Conservation (phyloP, 2,329 filamentous ascomycete species). For the Fusarium nematophilum region DNA sequence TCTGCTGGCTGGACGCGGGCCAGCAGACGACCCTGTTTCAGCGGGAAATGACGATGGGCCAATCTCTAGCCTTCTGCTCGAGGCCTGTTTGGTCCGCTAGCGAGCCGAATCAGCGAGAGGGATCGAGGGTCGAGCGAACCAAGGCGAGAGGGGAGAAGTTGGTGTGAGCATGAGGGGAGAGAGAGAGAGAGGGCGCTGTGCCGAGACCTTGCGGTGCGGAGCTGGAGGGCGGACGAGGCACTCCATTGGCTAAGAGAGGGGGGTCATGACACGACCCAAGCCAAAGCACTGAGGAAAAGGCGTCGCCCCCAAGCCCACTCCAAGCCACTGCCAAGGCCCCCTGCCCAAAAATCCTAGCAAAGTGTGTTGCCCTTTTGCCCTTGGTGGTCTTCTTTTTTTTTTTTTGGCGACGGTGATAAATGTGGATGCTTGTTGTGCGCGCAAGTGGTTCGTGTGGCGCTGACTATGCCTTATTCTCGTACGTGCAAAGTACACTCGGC, state of each 20-base stretch:
- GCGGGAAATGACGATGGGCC: slow-evolving; percentile 45
- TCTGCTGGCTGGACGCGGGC: slow-evolving; percentile 29
- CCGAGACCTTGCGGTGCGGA: slow-evolving; percentile 38
- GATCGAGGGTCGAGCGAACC: slow-evolving; percentile 16
- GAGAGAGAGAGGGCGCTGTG: slow-evolving; percentile 24
- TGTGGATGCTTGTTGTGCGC: slow-evolving; percentile 27
- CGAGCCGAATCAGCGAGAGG: slow-evolving; percentile 9
- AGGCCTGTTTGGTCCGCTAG: slow-evolving; percentile 22
- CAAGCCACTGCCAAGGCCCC: slow-evolving; percentile 30
- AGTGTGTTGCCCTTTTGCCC: neutral
- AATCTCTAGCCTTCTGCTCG: slow-evolving; percentile 39
- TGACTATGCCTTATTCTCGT: slow-evolving; percentile 16
- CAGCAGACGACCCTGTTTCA: slow-evolving; percentile 46
- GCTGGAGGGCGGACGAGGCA: slow-evolving; percentile 17
- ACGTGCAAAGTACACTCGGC: slow-evolving; percentile 7
- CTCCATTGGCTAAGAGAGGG: slow-evolving; percentile 30
- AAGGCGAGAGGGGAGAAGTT: slow-evolving; percentile 2
- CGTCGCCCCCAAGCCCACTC: slow-evolving; percentile 12
- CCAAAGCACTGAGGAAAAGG: slow-evolving; percentile 11
- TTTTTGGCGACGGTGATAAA: slow-evolving; percentile 8
- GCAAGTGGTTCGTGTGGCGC: slow-evolving; percentile 21
- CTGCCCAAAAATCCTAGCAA: slow-evolving; percentile 1
- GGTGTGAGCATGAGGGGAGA: slow-evolving; percentile 8
- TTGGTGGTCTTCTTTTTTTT: too few species aligned
- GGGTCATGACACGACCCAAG: slow-evolving; percentile 38